Base-by-base conservation (phyloP, 306 rosid species). In the Cucumis melo region DNA sequence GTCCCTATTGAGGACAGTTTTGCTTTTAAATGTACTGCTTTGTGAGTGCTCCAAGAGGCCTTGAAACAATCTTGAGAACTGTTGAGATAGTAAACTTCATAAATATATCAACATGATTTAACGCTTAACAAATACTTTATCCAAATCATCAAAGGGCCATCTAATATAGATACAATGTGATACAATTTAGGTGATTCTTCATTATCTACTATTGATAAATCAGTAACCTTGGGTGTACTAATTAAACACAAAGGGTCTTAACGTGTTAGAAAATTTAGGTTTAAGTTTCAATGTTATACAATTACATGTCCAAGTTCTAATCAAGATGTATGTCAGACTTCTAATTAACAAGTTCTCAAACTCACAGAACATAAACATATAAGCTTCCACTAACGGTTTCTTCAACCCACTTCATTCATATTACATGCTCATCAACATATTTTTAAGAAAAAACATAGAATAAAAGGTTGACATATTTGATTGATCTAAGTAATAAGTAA, bases 31-130 rank as follows among this genome's bases (percentile, higher is more conserved):
- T 91, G 98, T 81, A 87, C 93, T 8, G 97, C 76, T 76, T 90
- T 94, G 86, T 94, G 98, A 8, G 89, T 83, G 89, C 88, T 89
- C 98, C 98, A 94, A 19, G 97, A 91, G 56, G 90, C 87, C 86
- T 94, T 94, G 81, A 94, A 94, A 82, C 98, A 94, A 70, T 94
- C 97, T 89, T 94, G 98, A 56, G 98, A 66, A 81, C 98, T 94
- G 89, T 85, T 85, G 81, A 76, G 78, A 81, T 57, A 81, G 67
- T n/a, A 24, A 55, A 70, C 36, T 39, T n/a, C 62, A 39, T 57
- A 54, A 70, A 51, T 17, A 58, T 13, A 56, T 41, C 54, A 57
- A 39, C n/a, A 36, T n/a, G 78, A 73, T 55, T 24, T 10, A 74
- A 19, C 11, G 17, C 23, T 14, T 20, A 70, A 70, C 56, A 15